Percentiles rank a stretch among this genome's conserved stretches.
These are phyloP conservation scores for Boletus fagicola DNA, from an alignment of 768 basidiomycete species.

Conservation along the genomic window DNA sequence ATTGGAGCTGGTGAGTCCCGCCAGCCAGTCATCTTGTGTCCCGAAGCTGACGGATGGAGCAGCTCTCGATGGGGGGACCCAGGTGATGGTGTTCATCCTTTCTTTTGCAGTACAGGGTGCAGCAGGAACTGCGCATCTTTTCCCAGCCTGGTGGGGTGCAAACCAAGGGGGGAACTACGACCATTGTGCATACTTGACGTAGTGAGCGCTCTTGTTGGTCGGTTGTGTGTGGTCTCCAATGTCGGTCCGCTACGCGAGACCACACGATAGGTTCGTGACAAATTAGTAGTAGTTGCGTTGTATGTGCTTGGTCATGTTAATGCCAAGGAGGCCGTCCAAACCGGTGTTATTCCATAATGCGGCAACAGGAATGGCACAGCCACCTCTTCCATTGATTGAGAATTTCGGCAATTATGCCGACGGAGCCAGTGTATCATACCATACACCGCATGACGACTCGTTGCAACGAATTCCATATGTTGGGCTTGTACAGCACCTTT, in stretches of 20 bases:
- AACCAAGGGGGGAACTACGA: conserved; percentile 48
- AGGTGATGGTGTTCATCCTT: conserved; percentile 56
- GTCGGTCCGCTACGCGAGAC: not conserved
- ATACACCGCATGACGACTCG: not conserved
- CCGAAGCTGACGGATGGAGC: conserved; percentile 3
- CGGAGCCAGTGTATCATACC: not conserved
- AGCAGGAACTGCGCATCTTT: conserved; percentile 45
- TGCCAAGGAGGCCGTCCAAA: not conserved
- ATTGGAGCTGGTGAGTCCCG: conserved; percentile 49
- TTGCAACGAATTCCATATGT: not conserved
- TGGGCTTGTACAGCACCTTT: not conserved
- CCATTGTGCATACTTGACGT: conserved; percentile 24
- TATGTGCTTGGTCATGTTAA: too few species aligned
- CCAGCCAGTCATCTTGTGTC: not conserved
- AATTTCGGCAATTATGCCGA: not conserved
- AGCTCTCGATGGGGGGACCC: conserved; percentile 39
- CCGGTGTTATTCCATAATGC: not conserved
- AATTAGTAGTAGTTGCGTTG: too few species aligned
- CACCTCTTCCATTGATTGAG: conserved; percentile 1
- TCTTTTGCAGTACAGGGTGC: conserved; percentile 54
- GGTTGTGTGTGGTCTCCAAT: not conserved
- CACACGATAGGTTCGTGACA: not conserved
- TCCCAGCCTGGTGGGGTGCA: conserved; percentile 59
- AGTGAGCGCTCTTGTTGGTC: not conserved
- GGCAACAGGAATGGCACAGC: not conserved